These are phyloP conservation scores for Dalbergia oliveri DNA, from an alignment of 306 rosid genomes.

Conservation along the genomic window DNA sequence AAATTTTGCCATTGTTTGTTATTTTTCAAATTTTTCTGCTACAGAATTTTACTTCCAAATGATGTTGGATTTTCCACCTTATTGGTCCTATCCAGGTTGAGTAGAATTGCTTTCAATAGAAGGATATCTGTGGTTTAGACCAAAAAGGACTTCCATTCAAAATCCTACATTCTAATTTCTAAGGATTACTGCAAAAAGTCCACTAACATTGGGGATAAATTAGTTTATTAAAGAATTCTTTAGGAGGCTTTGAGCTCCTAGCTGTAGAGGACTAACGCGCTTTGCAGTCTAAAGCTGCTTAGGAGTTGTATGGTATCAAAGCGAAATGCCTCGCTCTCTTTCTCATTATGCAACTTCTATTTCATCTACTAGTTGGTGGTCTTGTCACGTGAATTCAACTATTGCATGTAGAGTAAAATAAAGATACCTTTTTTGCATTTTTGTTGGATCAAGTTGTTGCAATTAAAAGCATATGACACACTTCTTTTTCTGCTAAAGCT, in stretches of 20 bases:
- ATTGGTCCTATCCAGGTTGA: too few relatives aligned
- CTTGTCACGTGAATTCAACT: slow-evolving; percentile 36
- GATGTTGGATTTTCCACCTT: not conserved
- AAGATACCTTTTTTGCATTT: slow-evolving; percentile 6
- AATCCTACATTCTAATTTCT: not conserved
- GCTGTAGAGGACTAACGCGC: slow-evolving; percentile 32
- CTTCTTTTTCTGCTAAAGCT: not conserved
- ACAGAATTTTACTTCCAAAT: not conserved
- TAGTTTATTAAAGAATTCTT: not conserved
- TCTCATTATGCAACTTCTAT: slow-evolving; percentile 12
- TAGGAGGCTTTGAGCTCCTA: slow-evolving; percentile 33
- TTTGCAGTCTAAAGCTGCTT: slow-evolving; percentile 49
- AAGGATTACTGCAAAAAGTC: not conserved
- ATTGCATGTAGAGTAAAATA: not conserved
- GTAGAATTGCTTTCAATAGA: too few relatives aligned
- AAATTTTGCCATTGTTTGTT: not conserved
- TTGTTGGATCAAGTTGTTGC: not conserved
- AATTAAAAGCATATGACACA: too few relatives aligned
- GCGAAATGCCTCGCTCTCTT: slow-evolving; percentile 13
- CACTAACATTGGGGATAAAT: not conserved
- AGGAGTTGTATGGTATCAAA: slow-evolving; percentile 3
- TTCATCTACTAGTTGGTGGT: slow-evolving; percentile 1
- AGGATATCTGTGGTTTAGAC: too few relatives aligned
- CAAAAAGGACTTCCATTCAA: not conserved
- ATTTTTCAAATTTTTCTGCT: not conserved